A percentile compares a stretch with the other conserved stretches of the same genome.
Conservation (phyloP, 129 eudicot species). For the Pulicaria dysenterica region DNA sequence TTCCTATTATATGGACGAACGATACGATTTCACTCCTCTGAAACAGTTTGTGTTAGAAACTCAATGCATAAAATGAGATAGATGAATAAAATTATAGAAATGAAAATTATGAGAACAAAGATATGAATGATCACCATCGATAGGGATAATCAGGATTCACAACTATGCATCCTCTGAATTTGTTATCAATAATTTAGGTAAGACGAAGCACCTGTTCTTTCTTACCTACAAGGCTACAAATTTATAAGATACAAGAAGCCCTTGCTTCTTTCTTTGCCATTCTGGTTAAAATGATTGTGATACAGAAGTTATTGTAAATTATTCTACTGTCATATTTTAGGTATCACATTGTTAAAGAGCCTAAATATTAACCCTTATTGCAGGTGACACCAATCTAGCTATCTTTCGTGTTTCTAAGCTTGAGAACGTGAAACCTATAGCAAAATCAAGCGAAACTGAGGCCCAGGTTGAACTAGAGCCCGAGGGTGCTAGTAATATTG, state of each 20-base stretch:
- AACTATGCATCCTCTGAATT: too few species aligned
- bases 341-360: too few species aligned
- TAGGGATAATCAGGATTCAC: too few species aligned
- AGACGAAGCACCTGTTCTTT: too few species aligned
- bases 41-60: too few species aligned
- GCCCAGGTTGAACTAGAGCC: slow-evolving; percentile 27
- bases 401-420: slow-evolving; percentile 66
- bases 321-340: neutral
- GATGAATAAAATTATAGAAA: too few species aligned
- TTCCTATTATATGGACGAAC: neutral
- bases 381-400: slow-evolving; percentile 79
- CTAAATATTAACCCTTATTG: neutral
- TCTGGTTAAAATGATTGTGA: neutral
- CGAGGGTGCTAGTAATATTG: slow-evolving; percentile 9
- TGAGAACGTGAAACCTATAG: slow-evolving; percentile 30
- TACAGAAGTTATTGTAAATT: neutral
- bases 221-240: too few species aligned
- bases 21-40: neutral
- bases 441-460: slow-evolving; percentile 23
- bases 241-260: too few species aligned
- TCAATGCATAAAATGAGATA: too few species aligned
- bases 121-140: too few species aligned
- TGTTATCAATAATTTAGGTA: too few species aligned
- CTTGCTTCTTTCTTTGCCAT: neutral
- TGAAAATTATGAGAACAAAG: too few species aligned